A percentile compares a stretch with the other conserved stretches of the same genome.
phyloP scores from a whole-genome alignment of 495 filamentous ascomycete species.

The Aspergillus steynii region DNA sequence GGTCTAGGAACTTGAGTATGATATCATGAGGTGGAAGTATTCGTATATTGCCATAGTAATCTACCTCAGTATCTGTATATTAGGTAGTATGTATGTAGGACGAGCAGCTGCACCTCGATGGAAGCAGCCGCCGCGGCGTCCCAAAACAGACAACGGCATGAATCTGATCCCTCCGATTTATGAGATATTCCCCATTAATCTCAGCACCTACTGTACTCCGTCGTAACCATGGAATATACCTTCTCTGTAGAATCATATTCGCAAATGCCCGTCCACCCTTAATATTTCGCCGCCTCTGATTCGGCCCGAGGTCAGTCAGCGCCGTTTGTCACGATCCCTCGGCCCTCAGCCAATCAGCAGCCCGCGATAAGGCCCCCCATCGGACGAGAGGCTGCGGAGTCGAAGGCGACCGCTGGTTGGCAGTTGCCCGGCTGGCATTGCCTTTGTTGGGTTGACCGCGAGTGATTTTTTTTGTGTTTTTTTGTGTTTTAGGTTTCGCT shows the following conservation, averaged over 20 bases:
- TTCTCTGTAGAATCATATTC: too few relatives aligned
- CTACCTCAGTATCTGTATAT: too few relatives aligned
- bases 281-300: not conserved
- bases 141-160: not conserved
- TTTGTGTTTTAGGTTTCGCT: not conserved
- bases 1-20: too few relatives aligned
- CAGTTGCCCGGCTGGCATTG: not conserved
- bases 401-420: not conserved
- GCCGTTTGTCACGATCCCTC: slow-evolving; percentile 35
- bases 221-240: too few relatives aligned
- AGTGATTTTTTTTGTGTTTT: not conserved
- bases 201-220: too few relatives aligned
- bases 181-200: too few relatives aligned
- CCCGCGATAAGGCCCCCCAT: slow-evolving; percentile 33
- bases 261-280: not conserved
- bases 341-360: slow-evolving; percentile 29
- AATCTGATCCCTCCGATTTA: not conserved
- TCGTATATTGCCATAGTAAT: too few relatives aligned
- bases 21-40: too few relatives aligned
- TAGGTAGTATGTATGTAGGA: too few relatives aligned
- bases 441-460: not conserved
- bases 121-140: not conserved
- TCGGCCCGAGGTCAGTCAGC: slow-evolving; percentile 31
- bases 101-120: not conserved
- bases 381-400: slow-evolving; percentile 3